Percentiles rank a stretch among this genome's conserved stretches.
Conservation (phyloP, 495 filamentous ascomycete species). For the Xylaria curta region DNA sequence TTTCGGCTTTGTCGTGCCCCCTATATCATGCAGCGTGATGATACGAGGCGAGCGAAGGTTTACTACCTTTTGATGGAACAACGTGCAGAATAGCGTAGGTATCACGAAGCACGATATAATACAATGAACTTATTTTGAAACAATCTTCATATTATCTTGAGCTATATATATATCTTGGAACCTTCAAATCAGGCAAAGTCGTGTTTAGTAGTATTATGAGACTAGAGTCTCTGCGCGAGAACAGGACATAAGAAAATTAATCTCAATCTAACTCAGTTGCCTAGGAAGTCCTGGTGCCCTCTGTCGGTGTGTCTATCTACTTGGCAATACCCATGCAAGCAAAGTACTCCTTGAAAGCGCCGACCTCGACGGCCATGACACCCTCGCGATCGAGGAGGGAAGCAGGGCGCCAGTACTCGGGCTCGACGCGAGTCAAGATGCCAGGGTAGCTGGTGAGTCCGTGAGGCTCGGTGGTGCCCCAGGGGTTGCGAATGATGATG, state of each 20-base stretch:
- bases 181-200: background rate
- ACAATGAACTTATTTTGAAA: background rate
- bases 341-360: slow-evolving; percentile 46
- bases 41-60: background rate
- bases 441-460: slow-evolving; percentile 41
- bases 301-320: slow-evolving; percentile 27
- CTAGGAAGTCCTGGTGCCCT: background rate
- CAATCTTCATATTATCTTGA: background rate
- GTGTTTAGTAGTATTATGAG: background rate
- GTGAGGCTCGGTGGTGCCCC: slow-evolving; percentile 44
- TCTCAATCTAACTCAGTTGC: background rate
- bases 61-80: too few relatives aligned
- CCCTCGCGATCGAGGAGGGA: slow-evolving; percentile 40
- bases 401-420: slow-evolving; percentile 43
- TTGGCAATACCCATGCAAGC: slow-evolving; percentile 45
- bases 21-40: too few relatives aligned
- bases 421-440: slow-evolving; percentile 40
- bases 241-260: background rate
- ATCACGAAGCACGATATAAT: background rate
- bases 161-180: background rate
- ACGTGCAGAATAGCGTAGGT: too few relatives aligned
- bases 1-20: too few relatives aligned
- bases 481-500: slow-evolving; percentile 47
- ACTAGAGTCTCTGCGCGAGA: background rate
- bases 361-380: slow-evolving; percentile 42